These are phyloP conservation scores for Acephala macrosclerotiorum DNA, from an alignment of 2,329 filamentous ascomycete species.

Conservation along the genomic window DNA sequence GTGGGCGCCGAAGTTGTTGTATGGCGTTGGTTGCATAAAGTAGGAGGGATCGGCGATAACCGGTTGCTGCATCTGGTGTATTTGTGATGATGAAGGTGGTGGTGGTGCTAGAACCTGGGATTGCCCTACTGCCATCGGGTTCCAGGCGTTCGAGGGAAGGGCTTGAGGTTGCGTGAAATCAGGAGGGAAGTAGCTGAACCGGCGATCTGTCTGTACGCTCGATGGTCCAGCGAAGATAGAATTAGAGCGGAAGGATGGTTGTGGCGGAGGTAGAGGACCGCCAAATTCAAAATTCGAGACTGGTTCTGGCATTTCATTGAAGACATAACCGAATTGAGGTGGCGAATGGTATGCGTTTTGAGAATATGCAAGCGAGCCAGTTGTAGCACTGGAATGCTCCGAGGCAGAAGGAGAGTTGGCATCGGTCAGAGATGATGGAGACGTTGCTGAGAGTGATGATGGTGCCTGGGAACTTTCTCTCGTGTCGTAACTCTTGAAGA, in stretches of 20 bases:
- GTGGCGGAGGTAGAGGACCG: conserved; percentile 32
- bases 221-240: conserved; percentile 70
- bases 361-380: conserved; percentile 48
- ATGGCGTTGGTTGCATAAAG: conserved; percentile 41
- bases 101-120: conserved; percentile 25
- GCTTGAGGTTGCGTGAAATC: conserved; percentile 49
- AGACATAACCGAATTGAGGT: conserved; percentile 65
- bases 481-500: conserved; percentile 84
- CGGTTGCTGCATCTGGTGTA: conserved; percentile 26
- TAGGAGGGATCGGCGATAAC: conserved; percentile 38
- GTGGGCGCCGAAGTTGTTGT: conserved; percentile 39
- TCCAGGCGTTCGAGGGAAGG: conserved; percentile 42
- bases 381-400: conserved; percentile 48
- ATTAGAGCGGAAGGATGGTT: conserved; percentile 68
- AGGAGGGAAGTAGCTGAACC: conserved; percentile 71
- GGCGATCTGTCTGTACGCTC: conserved; percentile 58
- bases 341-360: conserved; percentile 47
- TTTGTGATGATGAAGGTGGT: conserved; percentile 14
- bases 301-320: conserved; percentile 62
- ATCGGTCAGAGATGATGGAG: conserved; percentile 49
- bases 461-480: conserved; percentile 55
- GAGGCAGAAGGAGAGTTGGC: conserved; percentile 56
- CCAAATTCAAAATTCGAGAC: conserved; percentile 35
- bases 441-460: conserved; percentile 54
- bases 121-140: conserved; percentile 32